A percentile compares a stretch with the other conserved stretches of the same genome.
These are phyloP conservation scores for Hemisphaericaspora xylanilytica DNA, from an alignment of 1,139 yeast genomes.

Conservation along the genomic window DNA sequence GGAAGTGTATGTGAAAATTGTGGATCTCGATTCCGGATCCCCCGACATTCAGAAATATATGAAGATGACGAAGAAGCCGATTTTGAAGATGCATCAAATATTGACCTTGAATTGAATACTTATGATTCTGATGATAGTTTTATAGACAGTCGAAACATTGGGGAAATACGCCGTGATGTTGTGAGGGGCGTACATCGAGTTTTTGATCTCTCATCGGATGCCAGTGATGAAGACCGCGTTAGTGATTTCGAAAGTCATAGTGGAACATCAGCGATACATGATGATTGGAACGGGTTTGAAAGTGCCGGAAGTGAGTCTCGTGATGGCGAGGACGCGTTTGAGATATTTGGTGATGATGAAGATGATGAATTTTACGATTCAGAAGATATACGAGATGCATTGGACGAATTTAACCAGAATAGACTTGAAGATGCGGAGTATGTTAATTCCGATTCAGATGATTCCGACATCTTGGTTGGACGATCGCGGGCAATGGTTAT, in stretches of 20 bases:
- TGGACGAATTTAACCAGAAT: constrained; percentile 13
- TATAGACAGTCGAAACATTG: constrained; percentile 21
- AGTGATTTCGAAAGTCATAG: neutral
- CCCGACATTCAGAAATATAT: constrained; percentile 13
- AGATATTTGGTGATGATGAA: constrained; percentile 7
- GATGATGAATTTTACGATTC: constrained; percentile 13
- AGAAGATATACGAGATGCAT: constrained; percentile 19
- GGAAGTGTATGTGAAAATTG: constrained; percentile 58
- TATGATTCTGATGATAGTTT: constrained; percentile 33
- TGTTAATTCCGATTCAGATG: constrained; percentile 2
- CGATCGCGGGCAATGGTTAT: constrained; percentile 1
- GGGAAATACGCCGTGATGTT: constrained; percentile 10
- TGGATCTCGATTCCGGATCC: constrained; percentile 37
- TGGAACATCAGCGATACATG: constrained; percentile 1
- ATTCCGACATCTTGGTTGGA: neutral
- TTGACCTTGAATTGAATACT: constrained; percentile 17
- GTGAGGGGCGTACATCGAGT: constrained; percentile 7
- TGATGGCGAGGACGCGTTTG: neutral
- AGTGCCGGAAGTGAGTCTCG: constrained; percentile 11
- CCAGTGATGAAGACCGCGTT: constrained; percentile 11
- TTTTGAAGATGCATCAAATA: constrained; percentile 14
- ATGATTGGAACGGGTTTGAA: constrained; percentile 16
- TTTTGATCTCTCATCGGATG: constrained; percentile 9
- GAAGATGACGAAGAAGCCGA: constrained; percentile 23
- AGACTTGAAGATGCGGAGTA: constrained; percentile 6